These are phyloP conservation scores for Corrigiola litoralis DNA, from an alignment of 179 eudicot genomes.

Conservation along the genomic window DNA sequence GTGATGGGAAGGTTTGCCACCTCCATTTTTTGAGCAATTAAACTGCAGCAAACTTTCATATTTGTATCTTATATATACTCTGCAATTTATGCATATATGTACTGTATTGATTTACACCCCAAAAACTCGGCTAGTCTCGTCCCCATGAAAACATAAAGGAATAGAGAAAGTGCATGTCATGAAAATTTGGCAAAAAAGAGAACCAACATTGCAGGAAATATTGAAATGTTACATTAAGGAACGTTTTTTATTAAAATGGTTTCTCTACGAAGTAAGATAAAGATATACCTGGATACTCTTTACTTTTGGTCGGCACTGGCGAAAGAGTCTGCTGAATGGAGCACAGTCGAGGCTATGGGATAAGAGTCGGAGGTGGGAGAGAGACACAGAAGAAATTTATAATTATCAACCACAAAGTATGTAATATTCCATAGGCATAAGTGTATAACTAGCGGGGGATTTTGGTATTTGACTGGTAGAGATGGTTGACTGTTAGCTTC, in stretches of 20 bases:
- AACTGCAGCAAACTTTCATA: too few relatives aligned
- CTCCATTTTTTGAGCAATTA: too few relatives aligned
- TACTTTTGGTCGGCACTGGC: not conserved
- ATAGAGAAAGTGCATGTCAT: not conserved
- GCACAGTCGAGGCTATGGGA: not conserved
- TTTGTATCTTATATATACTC: too few relatives aligned
- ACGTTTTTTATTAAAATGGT: not conserved
- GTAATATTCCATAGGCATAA: too few relatives aligned
- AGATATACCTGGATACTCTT: not conserved
- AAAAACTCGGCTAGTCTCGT: too few relatives aligned
- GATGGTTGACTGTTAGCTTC: not conserved
- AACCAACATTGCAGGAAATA: not conserved
- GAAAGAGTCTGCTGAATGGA: not conserved
- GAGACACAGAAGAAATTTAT: not conserved
- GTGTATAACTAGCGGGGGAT: too few relatives aligned
- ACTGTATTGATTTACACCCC: too few relatives aligned
- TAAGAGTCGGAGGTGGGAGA: not conserved
- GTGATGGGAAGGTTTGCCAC: too few relatives aligned
- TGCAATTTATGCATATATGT: too few relatives aligned
- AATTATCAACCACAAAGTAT: too few relatives aligned
- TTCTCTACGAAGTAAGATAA: not conserved
- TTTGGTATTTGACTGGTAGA: conserved; percentile 5
- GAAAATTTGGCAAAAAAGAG: not conserved
- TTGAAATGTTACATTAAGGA: not conserved
- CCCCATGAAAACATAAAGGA: too few relatives aligned